Conservation (phyloP, 2,329 filamentous ascomycete genomes). For the Cercospora citrullina region DNA sequence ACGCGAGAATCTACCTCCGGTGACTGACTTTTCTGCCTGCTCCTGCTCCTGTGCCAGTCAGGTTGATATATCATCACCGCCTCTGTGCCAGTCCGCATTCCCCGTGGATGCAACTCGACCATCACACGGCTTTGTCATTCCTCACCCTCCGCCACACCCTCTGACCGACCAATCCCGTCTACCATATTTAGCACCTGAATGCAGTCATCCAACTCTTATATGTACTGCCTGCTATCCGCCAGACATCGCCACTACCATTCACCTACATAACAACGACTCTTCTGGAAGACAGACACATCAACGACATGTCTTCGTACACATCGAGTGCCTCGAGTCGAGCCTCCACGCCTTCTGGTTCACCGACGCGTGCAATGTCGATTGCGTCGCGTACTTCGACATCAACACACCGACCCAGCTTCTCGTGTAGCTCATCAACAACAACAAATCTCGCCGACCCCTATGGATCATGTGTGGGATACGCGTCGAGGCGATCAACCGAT, state of each 20-base stretch:
- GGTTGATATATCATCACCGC: conserved; percentile 18
- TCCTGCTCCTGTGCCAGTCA: conserved; percentile 9
- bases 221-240: conserved; percentile 13
- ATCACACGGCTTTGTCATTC: conserved; percentile 21
- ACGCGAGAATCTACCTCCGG: conserved; percentile 14
- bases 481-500: conserved; percentile 21
- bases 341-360: conserved; percentile 17
- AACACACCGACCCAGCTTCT: conserved; percentile 21
- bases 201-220: conserved; percentile 17
- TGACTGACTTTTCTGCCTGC: not conserved
- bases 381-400: conserved; percentile 21
- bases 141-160: conserved; percentile 15
- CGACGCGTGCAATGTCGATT: conserved; percentile 24
- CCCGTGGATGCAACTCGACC: conserved; percentile 9
- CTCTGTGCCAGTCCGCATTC: conserved; percentile 15
- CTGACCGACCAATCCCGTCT: conserved; percentile 11
- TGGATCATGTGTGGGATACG: conserved; percentile 26
- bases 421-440: conserved; percentile 11
- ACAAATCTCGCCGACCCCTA: conserved; percentile 24
- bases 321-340: conserved; percentile 13
- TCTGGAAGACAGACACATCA: not conserved
- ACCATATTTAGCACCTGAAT: conserved; percentile 18
- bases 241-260: not conserved
- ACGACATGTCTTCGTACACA: conserved; percentile 19
- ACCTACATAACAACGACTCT: not conserved